Evolutionary conservation across 345 rosid genomes (phyloP), one percentile per base, ranked within the genome.

Genomic region (Camelina laxa): DNA sequence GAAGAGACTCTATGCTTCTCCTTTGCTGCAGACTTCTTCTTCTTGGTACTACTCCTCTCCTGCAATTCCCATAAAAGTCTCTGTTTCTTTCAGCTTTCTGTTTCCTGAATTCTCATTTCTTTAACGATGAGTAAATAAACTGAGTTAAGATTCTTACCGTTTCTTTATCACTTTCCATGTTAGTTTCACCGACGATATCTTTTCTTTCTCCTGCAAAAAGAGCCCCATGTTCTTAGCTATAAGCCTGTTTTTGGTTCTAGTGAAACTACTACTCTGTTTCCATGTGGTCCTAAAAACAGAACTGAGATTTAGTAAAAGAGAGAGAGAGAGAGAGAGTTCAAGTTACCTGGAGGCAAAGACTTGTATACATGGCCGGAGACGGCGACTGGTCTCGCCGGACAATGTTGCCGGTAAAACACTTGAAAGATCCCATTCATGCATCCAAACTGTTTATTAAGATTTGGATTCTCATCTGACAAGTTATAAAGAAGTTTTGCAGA

Each of bases 381-480:
- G 36, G 66, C 5, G 62, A 17, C 77, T 72, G 20, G 64, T 66
- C 69, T 78, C 42, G 77, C 77, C 69, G 81, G 77, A 60, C 55
- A 87, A 79, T 82, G 90, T 57, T 77, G 85, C 77, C 87, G 87
- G 78, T 87, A 86, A 71, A 93, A 89, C 58, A 91, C 85, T 50
- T 91, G 94, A 49, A 91, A 84, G 72, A 93, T 84, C 33, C 97
- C 96, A 78, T 85, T 81, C 90, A 91, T 91, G 79, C 98, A 93
- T 53, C 98, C 96, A 71, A 87, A 82, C 63, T 91, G 98, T 85
- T 87, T 91, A 73, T 78, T 87, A 79, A 87, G 84, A 79, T 85
- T 87, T 63, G 91, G 84, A 14, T 81, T 87, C 57, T 93, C 96
- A 65, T 89, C 98, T 27, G 96, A 79, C 55, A 87, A 63, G 42